Evolutionary conservation across 1,284 basidiomycete species (phyloP).

Genomic region (Inonotus hispidus): DNA sequence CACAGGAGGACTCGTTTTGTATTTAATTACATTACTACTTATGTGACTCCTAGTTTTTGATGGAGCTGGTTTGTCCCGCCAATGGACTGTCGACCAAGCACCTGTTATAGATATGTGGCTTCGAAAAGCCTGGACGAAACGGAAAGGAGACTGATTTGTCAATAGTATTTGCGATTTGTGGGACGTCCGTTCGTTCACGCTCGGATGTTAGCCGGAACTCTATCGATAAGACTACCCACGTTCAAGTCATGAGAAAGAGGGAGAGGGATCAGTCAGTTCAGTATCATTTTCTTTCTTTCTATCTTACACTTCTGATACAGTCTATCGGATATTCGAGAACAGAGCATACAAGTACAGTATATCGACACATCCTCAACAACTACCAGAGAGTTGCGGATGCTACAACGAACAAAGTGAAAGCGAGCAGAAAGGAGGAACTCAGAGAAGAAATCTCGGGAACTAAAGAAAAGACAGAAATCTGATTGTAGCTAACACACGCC

Average conservation of each 20-base stretch:
- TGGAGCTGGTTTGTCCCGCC: neutral
- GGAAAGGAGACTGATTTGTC: too few species aligned
- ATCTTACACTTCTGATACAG: neutral
- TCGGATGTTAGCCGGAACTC: too few species aligned
- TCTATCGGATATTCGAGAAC: neutral
- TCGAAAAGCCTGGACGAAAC: too few species aligned
- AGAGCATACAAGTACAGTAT: neutral
- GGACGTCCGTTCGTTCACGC: too few species aligned
- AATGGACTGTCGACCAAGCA: neutral
- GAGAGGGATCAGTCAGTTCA: too few species aligned
- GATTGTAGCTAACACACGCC: too few species aligned
- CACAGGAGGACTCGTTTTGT: neutral
- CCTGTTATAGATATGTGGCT: too few species aligned
- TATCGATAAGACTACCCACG: too few species aligned
- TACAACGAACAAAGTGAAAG: neutral
- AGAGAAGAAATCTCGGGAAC: neutral
- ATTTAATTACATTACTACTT: neutral
- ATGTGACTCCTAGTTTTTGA: neutral
- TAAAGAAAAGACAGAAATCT: too few species aligned
- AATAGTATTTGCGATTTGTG: too few species aligned
- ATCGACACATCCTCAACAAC: too few species aligned
- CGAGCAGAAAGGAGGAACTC: neutral
- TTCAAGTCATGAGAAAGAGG: too few species aligned
- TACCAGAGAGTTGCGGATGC: neutral
- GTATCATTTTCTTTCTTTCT: neutral